Evolutionary conservation across 805 yeast genomes (phyloP).

Genomic region (Kluyveromyces siamensis): DNA sequence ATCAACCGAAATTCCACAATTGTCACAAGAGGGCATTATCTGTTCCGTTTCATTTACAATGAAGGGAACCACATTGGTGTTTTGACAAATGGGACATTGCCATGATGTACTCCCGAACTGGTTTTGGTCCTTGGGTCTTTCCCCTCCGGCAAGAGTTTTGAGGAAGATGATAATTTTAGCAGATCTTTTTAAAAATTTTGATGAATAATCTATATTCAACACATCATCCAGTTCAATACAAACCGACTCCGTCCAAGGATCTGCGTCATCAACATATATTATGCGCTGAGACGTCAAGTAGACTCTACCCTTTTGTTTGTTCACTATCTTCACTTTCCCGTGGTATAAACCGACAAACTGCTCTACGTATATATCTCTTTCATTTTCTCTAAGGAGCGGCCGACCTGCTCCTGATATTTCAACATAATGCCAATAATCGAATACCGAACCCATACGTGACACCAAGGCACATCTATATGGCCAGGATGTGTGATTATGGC

Average conservation of each 20-base stretch:
- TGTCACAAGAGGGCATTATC: conserved; percentile 40
- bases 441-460: background rate
- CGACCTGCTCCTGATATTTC: conserved; percentile 32
- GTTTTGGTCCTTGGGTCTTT: conserved; percentile 4
- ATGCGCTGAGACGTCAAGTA: conserved; percentile 69
- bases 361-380: conserved; percentile 44
- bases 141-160: conserved; percentile 7
- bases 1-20: conserved; percentile 52
- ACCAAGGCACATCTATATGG: no score
- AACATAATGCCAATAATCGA: conserved; percentile 30
- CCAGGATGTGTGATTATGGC: no score
- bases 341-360: conserved; percentile 67
- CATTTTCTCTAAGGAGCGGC: conserved; percentile 35
- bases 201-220: conserved; percentile 30
- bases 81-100: conserved; percentile 79
- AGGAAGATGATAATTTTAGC: conserved; percentile 57
- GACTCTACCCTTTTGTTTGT: conserved; percentile 65
- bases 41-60: conserved; percentile 7
- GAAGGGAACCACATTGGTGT: conserved; percentile 26
- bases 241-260: conserved; percentile 36
- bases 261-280: conserved; percentile 55
- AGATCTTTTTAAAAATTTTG: conserved; percentile 64
- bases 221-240: conserved; percentile 39
- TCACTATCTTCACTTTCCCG: conserved; percentile 53
- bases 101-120: conserved; percentile 32